Evolutionary conservation across 2,329 filamentous ascomycete species (phyloP).

Genomic region (Grosmannia serpens): DNA sequence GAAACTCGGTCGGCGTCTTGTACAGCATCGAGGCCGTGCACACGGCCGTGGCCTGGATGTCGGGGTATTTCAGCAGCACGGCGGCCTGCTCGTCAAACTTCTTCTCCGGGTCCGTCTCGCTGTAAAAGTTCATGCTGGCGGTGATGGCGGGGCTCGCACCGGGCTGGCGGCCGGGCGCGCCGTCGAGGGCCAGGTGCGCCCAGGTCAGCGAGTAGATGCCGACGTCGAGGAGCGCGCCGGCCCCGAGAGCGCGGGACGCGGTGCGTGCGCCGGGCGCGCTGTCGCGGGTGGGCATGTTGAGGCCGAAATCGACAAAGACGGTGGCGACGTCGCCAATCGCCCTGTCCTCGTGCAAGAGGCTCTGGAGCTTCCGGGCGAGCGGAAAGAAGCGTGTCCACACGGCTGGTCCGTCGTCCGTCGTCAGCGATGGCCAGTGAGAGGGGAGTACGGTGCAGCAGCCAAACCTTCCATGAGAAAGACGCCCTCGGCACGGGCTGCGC

Average conservation of each 20-base stretch:
- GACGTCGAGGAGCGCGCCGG: conserved; percentile 30
- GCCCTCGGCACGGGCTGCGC: conserved; percentile 24
- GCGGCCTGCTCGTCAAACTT: conserved; percentile 23
- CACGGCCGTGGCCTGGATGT: conserved; percentile 26
- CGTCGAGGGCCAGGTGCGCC: conserved; percentile 23
- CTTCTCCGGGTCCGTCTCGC: conserved; percentile 7
- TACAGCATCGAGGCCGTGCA: conserved; percentile 24
- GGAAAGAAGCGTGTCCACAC: conserved; percentile 35
- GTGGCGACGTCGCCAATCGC: conserved; percentile 25
- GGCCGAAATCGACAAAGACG: conserved; percentile 26
- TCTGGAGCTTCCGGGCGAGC: conserved; percentile 21
- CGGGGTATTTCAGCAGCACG: conserved; percentile 26
- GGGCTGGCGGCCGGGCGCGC: conserved; percentile 17
- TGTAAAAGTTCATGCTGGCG: conserved; percentile 11
- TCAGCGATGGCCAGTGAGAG: too few species aligned
- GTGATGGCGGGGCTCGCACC: conserved; percentile 25
- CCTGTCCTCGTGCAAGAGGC: conserved; percentile 25
- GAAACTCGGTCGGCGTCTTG: conserved; percentile 17
- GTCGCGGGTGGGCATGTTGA: conserved; percentile 12
- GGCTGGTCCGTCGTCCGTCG: too few species aligned
- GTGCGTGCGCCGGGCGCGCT: too few species aligned
- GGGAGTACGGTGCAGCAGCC: too few species aligned
- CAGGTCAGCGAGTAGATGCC: conserved; percentile 32
- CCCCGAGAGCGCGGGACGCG: conserved; percentile 20
- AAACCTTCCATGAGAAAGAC: conserved; percentile 30